A percentile compares a stretch with the other conserved stretches of the same genome.
phyloP scores from a whole-genome alignment of 306 rosid species.

The Gastrolobium villosum region DNA sequence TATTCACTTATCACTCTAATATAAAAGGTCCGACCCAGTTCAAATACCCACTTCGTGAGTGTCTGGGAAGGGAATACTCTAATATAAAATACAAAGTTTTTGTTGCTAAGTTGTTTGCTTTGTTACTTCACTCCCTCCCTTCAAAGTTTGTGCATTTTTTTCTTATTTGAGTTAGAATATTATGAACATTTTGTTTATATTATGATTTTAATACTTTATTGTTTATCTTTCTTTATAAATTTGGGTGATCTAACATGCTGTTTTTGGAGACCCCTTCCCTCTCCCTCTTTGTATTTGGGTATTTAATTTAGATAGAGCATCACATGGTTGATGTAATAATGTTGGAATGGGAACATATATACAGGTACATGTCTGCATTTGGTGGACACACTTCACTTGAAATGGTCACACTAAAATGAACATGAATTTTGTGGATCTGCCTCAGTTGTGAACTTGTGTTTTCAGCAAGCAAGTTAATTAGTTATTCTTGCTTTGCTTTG shows the following conservation, averaged over 20 bases:
- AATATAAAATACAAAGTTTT: no score
- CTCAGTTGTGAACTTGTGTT: not conserved
- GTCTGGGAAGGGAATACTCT: no score
- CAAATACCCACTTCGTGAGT: no score
- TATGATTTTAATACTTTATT: not conserved
- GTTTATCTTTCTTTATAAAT: not conserved
- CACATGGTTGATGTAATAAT: slow-evolving; percentile 23
- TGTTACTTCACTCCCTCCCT: no score
- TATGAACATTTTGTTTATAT: no score
- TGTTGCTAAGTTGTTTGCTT: no score
- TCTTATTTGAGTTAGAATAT: no score
- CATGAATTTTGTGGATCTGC: not conserved
- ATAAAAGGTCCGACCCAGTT: no score
- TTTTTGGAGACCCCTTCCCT: not conserved
- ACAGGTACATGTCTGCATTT: not conserved
- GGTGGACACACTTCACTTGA: not conserved
- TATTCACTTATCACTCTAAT: not conserved
- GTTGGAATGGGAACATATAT: not conserved
- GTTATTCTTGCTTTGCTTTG: not conserved
- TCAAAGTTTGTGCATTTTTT: no score
- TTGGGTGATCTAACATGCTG: not conserved
- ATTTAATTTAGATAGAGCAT: not conserved
- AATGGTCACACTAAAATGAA: not conserved
- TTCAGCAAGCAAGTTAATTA: not conserved
- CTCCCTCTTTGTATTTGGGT: not conserved